Percentiles rank a stretch among this genome's conserved stretches.
Conservation (phyloP, 2,329 filamentous ascomycete species). For the Botrytis squamosa region DNA sequence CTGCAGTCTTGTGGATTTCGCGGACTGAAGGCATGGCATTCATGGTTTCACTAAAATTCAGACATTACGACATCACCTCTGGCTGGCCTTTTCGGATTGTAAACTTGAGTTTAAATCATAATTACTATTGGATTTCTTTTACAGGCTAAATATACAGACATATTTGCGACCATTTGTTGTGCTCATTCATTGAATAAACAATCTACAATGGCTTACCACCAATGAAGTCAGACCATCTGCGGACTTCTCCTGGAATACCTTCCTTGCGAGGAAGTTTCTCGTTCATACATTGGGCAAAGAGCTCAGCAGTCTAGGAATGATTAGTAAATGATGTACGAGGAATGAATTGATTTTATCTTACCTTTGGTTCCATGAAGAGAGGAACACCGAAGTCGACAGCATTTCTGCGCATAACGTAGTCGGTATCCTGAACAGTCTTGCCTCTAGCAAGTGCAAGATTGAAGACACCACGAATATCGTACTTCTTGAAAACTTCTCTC, state of each 20-base stretch:
- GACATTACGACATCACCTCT: neutral
- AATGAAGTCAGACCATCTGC: conserved; percentile 93
- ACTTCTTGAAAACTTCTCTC: conserved; percentile 93
- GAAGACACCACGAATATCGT: conserved; percentile 94
- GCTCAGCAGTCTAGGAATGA: conserved; percentile 73
- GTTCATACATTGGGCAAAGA: conserved; percentile 96
- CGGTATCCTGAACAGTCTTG: conserved; percentile 82
- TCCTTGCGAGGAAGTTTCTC: conserved; percentile 88
- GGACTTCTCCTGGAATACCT: conserved; percentile 87
- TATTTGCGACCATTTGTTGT: neutral
- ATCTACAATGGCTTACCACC: conserved; percentile 74
- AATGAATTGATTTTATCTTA: conserved; percentile 42
- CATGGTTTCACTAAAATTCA: neutral
- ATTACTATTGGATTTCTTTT: conserved; percentile 2
- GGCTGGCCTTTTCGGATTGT: neutral
- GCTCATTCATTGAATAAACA: neutral
- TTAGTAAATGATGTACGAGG: neutral
- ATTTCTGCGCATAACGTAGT: conserved; percentile 98
- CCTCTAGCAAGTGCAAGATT: conserved; percentile 84
- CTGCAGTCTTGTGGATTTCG: neutral
- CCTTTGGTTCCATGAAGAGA: conserved; percentile 97
- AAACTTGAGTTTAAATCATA: neutral
- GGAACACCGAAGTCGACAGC: conserved; percentile 98
- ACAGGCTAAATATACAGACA: neutral
- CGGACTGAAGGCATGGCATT: neutral